Evolutionary conservation across 108 stramenopile genomes (phyloP).

Genomic region (Aurantiochytrium sp.): DNA sequence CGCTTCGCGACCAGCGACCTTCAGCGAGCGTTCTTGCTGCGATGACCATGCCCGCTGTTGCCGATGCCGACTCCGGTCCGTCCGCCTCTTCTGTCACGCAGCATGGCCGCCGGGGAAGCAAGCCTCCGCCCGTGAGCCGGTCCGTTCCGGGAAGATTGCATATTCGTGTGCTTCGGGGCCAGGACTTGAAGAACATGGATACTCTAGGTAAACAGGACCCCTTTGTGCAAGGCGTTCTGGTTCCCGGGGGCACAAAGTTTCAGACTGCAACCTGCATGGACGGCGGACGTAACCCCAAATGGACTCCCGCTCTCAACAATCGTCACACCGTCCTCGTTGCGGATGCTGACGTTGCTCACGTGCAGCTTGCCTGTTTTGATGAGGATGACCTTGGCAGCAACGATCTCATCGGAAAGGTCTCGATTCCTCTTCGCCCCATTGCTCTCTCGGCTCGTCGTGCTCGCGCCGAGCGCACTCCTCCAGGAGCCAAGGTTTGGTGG

Average conservation of each 20-base stretch:
- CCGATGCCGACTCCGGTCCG: too few species aligned
- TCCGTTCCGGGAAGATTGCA: not conserved
- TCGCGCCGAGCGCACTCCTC: not conserved
- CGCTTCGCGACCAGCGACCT: not conserved
- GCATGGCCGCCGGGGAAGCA: not conserved
- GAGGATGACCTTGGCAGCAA: not conserved
- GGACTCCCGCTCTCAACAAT: not conserved
- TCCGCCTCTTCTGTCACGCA: too few species aligned
- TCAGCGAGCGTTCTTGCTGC: too few species aligned
- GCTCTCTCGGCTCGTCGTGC: not conserved
- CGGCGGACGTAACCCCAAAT: not conserved
- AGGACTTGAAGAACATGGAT: not conserved
- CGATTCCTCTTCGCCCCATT: not conserved
- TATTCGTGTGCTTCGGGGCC: not conserved
- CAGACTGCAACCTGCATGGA: not conserved
- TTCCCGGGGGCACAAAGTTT: not conserved
- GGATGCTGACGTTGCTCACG: not conserved
- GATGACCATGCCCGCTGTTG: too few species aligned
- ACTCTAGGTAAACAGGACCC: not conserved
- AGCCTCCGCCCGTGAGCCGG: not conserved
- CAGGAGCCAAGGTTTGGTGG: not conserved
- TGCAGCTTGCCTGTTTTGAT: not conserved
- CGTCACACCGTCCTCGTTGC: not conserved
- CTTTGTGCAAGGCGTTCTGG: not conserved
- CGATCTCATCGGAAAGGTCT: not conserved